Evolutionary conservation across 2,329 filamentous ascomycete genomes (phyloP).

Genomic region (Zymoseptoria tritici): DNA sequence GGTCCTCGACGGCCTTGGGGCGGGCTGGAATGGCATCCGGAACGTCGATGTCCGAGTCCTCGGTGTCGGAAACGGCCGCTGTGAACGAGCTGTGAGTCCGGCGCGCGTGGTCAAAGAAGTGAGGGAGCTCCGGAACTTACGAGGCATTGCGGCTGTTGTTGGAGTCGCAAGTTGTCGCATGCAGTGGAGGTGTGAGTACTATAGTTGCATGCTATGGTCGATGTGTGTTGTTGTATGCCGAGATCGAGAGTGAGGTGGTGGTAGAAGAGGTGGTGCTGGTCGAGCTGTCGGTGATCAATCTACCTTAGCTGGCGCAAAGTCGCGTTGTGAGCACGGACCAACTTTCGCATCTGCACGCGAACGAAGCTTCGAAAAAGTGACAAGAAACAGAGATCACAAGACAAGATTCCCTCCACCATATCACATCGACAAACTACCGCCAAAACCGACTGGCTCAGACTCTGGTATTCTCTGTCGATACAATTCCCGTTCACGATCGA

Average conservation of each 20-base stretch:
- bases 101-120: not conserved
- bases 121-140: constrained; percentile 12
- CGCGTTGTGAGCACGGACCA: not conserved
- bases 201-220: not conserved
- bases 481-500: no score
- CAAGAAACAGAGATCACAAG: not conserved
- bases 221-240: not conserved
- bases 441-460: not conserved
- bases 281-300: not conserved
- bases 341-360: not conserved
- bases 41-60: constrained; percentile 26
- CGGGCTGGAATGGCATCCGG: constrained; percentile 25
- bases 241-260: not conserved
- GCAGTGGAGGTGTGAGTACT: not conserved
- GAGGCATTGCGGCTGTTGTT: constrained; percentile 20
- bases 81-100: not conserved
- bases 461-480: no score
- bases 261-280: not conserved
- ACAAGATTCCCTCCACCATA: not conserved
- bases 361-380: not conserved
- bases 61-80: constrained; percentile 37
- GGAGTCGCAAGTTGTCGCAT: not conserved
- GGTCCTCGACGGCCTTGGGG: constrained; percentile 15
- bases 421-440: not conserved
- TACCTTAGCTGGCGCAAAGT: not conserved